Base-by-base conservation (phyloP, 2,329 filamentous ascomycete species). In the Ophiostoma sp. region DNA sequence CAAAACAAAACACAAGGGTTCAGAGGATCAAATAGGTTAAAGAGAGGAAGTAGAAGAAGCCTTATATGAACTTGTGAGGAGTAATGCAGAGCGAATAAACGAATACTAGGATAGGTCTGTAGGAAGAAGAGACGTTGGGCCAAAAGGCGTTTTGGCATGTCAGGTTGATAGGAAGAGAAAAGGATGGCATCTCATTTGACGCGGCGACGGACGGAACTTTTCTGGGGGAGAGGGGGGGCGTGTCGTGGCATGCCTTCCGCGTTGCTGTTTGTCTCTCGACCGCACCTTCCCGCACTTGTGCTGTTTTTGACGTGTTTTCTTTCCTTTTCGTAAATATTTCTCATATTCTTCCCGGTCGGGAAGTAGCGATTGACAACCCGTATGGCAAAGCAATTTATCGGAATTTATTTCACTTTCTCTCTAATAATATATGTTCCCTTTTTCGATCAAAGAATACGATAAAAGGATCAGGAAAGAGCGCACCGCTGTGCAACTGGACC, bases 211-310 rank as follows among this genome's bases (percentile, higher is more conserved):
- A 36, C 33, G 19, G 33, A 19, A 22, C n/a, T 42, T 19, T 45
- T 31, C n/a, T 70, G 25, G 25, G 64, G 36, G 42, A 45, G 42
- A 45, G n/a, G n/a, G n/a, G n/a, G 50, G 50, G 28, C 7, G 42
- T 42, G 33, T 59, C 36, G 69, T 71, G 55, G 36, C 69, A 63
- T 63, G 45, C 45, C 69, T 48, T 64, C 57, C 69, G 17, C 17
- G 25, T 45, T 50, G 69, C 28, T 64, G 55, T 63, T 71, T 71
- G 42, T n/a, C 25, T 52, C 25, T 36, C 22, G 57, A 33, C 55
- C 33, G 50, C 36, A 33, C 52, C 52, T 70, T 70, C 69, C 69
- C 50, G 68, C n/a, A 12, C 66, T 55, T 69, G 22, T 31, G 31
- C n/a, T n/a, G 12, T 31, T 42, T n/a, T 57, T 39, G 33, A 31